Conservation (phyloP, 1,284 basidiomycete genomes). For the Ceratobasidium sp. region DNA sequence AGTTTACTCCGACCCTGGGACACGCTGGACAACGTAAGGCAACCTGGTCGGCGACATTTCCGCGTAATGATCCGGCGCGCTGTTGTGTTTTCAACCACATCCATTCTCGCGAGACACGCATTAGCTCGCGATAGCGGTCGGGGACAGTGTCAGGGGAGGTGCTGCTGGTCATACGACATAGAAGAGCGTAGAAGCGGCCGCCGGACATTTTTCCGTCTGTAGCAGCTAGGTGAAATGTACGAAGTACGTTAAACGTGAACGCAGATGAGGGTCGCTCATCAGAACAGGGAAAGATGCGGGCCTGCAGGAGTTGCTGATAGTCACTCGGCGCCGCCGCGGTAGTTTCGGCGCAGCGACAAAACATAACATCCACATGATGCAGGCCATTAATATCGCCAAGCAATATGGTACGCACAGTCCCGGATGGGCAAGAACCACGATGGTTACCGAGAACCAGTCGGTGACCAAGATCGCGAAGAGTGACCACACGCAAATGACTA, state of each 20-base stretch:
- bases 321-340: background rate
- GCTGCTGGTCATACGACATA: background rate
- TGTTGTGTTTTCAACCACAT: background rate
- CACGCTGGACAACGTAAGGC: background rate
- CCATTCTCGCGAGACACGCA: background rate
- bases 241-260: background rate
- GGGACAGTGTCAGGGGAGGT: background rate
- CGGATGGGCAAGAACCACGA: background rate
- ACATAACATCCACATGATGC: background rate
- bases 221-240: background rate
- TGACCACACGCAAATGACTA: background rate
- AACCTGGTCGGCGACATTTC: background rate
- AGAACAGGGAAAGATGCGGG: conserved; percentile 5
- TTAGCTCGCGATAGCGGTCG: conserved; percentile 24
- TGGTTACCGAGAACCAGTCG: background rate
- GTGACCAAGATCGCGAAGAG: background rate
- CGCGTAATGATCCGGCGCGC: background rate
- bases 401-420: background rate
- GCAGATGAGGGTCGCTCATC: background rate
- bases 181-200: background rate
- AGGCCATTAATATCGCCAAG: background rate
- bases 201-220: background rate
- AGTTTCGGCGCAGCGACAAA: background rate
- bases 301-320: background rate
- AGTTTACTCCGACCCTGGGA: background rate